Evolutionary conservation across 495 filamentous ascomycete species (phyloP).

Genomic region (Aspergillus saccharolyticus): DNA sequence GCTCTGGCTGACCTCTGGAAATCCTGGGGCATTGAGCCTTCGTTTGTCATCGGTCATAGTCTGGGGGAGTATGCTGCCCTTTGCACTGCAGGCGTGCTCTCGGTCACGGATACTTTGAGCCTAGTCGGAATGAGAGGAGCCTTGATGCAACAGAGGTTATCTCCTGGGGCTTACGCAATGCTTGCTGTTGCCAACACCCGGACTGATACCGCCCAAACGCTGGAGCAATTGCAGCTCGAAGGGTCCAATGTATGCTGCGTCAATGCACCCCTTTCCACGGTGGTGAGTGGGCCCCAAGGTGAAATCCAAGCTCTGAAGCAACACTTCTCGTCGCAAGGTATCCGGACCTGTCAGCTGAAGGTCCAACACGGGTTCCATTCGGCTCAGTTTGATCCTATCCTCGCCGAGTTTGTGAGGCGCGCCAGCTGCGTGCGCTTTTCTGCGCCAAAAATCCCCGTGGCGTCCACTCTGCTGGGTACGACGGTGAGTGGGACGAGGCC

Average conservation of each 20-base stretch:
- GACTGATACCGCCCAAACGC: constrained; percentile 3
- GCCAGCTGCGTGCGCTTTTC: too few relatives aligned
- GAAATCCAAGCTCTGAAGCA: constrained; percentile 23
- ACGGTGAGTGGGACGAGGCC: too few relatives aligned
- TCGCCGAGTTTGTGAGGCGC: constrained; percentile 42
- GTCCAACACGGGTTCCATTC: constrained; percentile 54
- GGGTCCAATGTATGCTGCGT: constrained; percentile 50
- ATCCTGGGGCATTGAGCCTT: constrained; percentile 66
- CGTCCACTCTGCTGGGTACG: too few relatives aligned
- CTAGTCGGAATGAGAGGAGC: constrained; percentile 28
- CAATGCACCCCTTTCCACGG: constrained; percentile 57
- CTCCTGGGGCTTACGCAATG: constrained; percentile 38
- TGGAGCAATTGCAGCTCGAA: constrained; percentile 15
- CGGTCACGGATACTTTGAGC: constrained; percentile 67
- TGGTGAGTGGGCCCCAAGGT: constrained; percentile 49
- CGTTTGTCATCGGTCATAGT: constrained; percentile 75
- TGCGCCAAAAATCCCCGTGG: too few relatives aligned
- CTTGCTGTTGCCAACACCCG: constrained; percentile 46
- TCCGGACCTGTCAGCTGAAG: constrained; percentile 32
- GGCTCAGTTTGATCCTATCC: constrained; percentile 46
- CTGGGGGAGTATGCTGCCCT: constrained; percentile 83
- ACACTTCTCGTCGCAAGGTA: constrained; percentile 14
- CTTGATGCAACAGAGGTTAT: constrained; percentile 19
- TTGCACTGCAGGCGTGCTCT: constrained; percentile 69
- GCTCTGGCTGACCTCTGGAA: constrained; percentile 69